Conservation (phyloP, 345 rosid species). For the Eucalyptus tenuipes region DNA sequence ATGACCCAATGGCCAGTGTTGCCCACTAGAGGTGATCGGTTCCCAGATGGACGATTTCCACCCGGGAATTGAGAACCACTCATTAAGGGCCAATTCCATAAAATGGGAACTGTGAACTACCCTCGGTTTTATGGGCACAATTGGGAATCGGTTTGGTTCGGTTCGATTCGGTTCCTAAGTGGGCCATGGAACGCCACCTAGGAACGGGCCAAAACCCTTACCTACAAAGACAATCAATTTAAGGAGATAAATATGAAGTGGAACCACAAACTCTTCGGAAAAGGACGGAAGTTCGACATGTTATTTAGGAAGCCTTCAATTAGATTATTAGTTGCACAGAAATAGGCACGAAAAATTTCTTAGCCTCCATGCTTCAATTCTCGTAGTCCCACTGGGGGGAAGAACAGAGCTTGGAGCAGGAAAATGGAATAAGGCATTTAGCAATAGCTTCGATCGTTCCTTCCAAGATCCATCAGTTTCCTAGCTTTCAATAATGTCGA, state of each 20-base stretch:
- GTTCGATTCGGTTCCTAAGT: fast-evolving
- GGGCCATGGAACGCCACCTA: neutral
- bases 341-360: neutral
- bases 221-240: slow-evolving; percentile 27
- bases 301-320: neutral
- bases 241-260: neutral
- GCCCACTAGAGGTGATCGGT: neutral
- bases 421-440: neutral
- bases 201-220: slow-evolving; percentile 32
- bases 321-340: neutral
- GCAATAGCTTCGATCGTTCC: neutral
- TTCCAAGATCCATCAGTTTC: neutral
- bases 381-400: neutral
- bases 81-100: no score
- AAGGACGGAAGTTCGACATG: neutral
- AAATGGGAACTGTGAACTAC: neutral
- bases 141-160: fast-evolving
- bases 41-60: fast-evolving
- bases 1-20: neutral
- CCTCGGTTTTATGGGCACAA: neutral
- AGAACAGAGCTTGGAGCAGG: neutral
- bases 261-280: neutral
- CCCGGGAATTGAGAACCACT: fast-evolving
- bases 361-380: neutral
- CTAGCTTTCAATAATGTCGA: neutral